These are phyloP conservation scores for Pleurotus tuoliensis DNA, from an alignment of 768 basidiomycete genomes.

Conservation along the genomic window DNA sequence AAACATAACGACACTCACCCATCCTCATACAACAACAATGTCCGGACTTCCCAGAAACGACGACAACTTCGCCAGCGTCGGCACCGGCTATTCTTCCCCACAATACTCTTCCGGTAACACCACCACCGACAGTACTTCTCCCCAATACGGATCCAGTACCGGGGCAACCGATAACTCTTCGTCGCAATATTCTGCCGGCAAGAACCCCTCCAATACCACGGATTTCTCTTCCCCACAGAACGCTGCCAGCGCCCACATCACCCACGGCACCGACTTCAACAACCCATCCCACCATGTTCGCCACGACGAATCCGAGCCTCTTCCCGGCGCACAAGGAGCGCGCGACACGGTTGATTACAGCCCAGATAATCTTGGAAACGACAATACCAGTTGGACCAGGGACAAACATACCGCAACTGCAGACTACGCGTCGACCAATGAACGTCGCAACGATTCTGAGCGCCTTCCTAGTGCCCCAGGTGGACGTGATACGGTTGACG, in stretches of 20 bases:
- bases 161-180: no score
- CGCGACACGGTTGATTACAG: conserved; percentile 32
- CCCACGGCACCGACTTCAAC: neutral
- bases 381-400: no score
- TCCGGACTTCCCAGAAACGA: neutral
- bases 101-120: neutral
- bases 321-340: conserved; percentile 36
- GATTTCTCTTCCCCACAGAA: neutral
- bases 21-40: neutral
- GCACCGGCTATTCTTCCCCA: neutral
- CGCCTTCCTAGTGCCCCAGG: no score
- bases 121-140: neutral
- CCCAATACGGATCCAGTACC: no score
- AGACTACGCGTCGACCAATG: no score
- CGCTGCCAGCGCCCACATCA: neutral
- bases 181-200: neutral
- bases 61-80: no score
- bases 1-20: no score
- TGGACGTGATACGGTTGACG: no score
- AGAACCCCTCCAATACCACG: neutral
- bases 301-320: conserved; percentile 36
- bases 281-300: conserved; percentile 43
- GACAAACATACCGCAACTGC: no score
- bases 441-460: no score
- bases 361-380: conserved; percentile 17